Conservation (phyloP, 345 rosid species). For the Zanthoxylum bungeanum region DNA sequence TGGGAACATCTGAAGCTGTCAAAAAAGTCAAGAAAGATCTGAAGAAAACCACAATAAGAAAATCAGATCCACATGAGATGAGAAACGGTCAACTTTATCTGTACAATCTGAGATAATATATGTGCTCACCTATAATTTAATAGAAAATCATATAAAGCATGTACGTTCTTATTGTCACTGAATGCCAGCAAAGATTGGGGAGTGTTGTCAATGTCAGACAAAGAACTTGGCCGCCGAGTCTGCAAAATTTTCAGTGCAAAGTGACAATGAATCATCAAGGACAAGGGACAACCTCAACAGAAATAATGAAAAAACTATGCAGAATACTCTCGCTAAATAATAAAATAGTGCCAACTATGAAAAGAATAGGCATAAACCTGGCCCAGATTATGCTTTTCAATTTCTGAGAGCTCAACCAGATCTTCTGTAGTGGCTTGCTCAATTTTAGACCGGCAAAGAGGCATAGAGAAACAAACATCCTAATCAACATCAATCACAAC, state of each 20-base stretch:
- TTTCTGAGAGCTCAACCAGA: constrained; percentile 89
- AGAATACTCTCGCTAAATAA: neutral
- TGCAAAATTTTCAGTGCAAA: constrained; percentile 40
- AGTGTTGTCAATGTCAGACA: constrained; percentile 69
- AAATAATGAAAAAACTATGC: neutral
- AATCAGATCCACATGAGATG: constrained; percentile 12
- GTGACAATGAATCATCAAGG: constrained; percentile 6
- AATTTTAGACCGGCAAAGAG: constrained; percentile 80
- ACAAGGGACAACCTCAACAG: neutral
- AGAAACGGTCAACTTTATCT: constrained; percentile 4
- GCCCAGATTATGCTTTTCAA: constrained; percentile 88
- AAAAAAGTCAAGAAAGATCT: constrained; percentile 72
- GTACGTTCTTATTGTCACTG: constrained; percentile 57
- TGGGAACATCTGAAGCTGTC: constrained; percentile 70
- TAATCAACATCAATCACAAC: constrained; percentile 25
- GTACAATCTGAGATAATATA: neutral
- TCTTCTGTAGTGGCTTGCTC: constrained; percentile 80
- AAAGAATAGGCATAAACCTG: constrained; percentile 59
- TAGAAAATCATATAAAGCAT: constrained; percentile 79
- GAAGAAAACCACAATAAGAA: constrained; percentile 23
- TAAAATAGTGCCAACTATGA: constrained; percentile 2
- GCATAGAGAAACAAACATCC: constrained; percentile 92
- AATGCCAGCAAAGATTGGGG: constrained; percentile 82
- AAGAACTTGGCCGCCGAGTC: constrained; percentile 56
- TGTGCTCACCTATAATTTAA: constrained; percentile 73